Base-by-base conservation (phyloP, 495 filamentous ascomycete species). In the Staphylotrichum longicolle region DNA sequence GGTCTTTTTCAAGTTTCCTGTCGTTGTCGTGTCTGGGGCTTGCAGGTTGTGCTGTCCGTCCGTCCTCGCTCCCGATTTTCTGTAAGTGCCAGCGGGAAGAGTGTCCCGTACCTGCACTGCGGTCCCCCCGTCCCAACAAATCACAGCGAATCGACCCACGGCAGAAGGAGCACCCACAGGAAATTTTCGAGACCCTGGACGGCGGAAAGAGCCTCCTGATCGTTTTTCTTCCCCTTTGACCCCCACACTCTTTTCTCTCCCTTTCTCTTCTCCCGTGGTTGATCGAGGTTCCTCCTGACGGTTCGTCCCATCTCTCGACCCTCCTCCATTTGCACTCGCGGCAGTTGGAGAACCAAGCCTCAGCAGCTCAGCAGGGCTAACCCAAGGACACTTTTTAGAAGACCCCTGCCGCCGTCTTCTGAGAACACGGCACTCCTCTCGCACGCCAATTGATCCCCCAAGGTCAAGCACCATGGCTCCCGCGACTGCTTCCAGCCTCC, bases 401-500 rank as follows among this genome's bases (percentile, higher is more conserved):
- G 37, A 39, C 37, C 37, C 10, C 37, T 39, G 37, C 37, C 37
- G 37, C 37, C 37, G 37, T 39, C 37, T 39, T 39, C 37, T 39
- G 5, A 39, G 30, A 35, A 53, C 47, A 20, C 65, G 47, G 58
- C 52, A 35, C 45, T 40, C 27, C 40, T 57, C 27, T 39, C 35
- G 45, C 12, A 8, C 37, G 33, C 56, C 53, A 63, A 60, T 61
- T 53, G 56, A 64, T 20, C 51, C 53, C 6, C 15, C 45, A 37
- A 52, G 45, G 7, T 30, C 48, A 52, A 11, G 9, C 62, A 71
- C 40, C 49, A 80, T 80, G 78, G 74, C 74, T 63, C 71, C 76
- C 50, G 64, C 72, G 54, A 70, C 64, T 35, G 63, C 74, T 33
- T 70, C 72, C 54, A 68, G 72, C 68, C 58, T 72, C 44, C 67